Percentiles rank a stretch among this genome's conserved stretches.
These are phyloP conservation scores for Eugenia klotzschiana DNA, from an alignment of 441 rosid species.

Conservation along the genomic window DNA sequence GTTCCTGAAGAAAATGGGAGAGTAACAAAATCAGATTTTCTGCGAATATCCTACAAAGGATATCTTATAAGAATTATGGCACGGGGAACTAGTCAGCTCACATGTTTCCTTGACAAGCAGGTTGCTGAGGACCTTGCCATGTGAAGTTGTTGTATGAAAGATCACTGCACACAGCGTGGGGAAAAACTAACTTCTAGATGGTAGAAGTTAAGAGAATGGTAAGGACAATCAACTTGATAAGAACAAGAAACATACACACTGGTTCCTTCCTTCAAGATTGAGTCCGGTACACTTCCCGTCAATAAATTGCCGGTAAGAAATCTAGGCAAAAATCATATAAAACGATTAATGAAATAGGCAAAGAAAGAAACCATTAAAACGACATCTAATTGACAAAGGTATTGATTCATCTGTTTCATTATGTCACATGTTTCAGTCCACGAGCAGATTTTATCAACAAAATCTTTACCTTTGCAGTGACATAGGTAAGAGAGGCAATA, in stretches of 20 bases:
- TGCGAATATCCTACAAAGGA: background rate
- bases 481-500: background rate
- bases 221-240: background rate
- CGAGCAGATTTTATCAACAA: background rate
- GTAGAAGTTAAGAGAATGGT: background rate
- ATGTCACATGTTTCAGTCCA: background rate
- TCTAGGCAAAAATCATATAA: conserved; percentile 4
- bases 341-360: background rate
- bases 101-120: conserved; percentile 51
- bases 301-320: conserved; percentile 15
- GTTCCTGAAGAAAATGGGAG: conserved; percentile 30
- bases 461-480: background rate
- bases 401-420: background rate
- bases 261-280: background rate
- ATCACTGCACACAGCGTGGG: conserved; percentile 38
- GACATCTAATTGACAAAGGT: background rate
- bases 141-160: conserved; percentile 75
- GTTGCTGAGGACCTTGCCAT: conserved; percentile 41
- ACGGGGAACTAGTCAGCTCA: conserved; percentile 10
- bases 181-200: background rate
- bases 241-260: conserved; percentile 6
- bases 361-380: background rate
- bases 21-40: background rate
- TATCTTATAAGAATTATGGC: background rate
- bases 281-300: conserved; percentile 4